These are phyloP conservation scores for Russula foetens DNA, from an alignment of 768 basidiomycete genomes.

Conservation along the genomic window DNA sequence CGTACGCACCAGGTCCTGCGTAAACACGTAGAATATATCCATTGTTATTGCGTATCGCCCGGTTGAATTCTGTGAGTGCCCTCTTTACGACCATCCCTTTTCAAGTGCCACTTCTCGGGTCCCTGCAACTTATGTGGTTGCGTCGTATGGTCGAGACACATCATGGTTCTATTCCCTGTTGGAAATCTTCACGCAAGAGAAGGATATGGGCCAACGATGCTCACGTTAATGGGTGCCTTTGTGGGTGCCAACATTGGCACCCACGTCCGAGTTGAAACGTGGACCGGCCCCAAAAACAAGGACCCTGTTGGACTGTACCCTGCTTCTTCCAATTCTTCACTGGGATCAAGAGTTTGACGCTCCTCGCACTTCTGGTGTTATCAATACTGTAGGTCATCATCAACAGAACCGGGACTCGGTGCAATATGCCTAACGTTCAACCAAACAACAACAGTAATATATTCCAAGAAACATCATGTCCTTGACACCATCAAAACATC, in stretches of 20 bases:
- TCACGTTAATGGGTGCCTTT: not conserved
- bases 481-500: not conserved
- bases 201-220: not conserved
- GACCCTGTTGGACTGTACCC: not conserved
- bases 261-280: not conserved
- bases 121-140: too few relatives aligned
- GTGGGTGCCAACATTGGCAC: not conserved
- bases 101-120: not conserved
- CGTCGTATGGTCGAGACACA: too few relatives aligned
- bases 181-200: not conserved
- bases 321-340: not conserved
- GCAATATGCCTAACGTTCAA: not conserved
- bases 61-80: not conserved
- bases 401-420: not conserved
- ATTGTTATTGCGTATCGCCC: not conserved
- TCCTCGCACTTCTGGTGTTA: not conserved
- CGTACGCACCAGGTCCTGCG: not conserved
- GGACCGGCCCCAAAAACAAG: not conserved
- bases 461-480: not conserved
- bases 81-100: not conserved
- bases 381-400: not conserved
- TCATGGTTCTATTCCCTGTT: not conserved
- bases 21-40: not conserved
- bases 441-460: not conserved
- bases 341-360: not conserved